These are phyloP conservation scores for Podaxis rugospora DNA, from an alignment of 768 basidiomycete genomes.

Conservation along the genomic window DNA sequence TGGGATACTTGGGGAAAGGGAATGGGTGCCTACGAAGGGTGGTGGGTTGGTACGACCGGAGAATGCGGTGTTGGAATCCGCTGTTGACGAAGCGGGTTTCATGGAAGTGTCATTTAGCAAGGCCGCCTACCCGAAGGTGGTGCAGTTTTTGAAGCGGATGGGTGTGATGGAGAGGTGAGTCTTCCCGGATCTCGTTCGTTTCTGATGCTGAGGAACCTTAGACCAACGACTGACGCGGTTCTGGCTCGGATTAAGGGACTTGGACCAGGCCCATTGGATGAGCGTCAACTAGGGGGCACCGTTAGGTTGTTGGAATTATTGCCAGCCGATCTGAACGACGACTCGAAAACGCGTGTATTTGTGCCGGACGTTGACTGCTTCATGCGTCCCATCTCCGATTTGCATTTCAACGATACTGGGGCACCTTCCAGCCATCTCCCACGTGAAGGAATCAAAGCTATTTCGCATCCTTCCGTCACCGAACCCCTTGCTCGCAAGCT, in stretches of 20 bases:
- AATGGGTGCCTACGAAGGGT: conserved; percentile 32
- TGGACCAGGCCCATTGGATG: background rate
- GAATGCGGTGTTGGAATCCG: conserved; percentile 20
- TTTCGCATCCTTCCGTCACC: conserved; percentile 26
- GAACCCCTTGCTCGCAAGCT: conserved; percentile 28
- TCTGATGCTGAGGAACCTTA: conserved; percentile 11
- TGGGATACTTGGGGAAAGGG: conserved; percentile 14
- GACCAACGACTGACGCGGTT: conserved; percentile 28
- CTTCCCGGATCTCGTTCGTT: background rate
- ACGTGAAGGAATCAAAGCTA: conserved; percentile 15
- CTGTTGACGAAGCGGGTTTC: conserved; percentile 21
- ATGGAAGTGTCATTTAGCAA: conserved; percentile 19
- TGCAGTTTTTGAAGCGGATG: conserved; percentile 24
- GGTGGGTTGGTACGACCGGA: conserved; percentile 15
- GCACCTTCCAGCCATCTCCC: conserved; percentile 20
- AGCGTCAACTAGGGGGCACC: background rate
- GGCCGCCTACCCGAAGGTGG: conserved; percentile 15
- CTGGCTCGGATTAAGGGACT: conserved; percentile 18
- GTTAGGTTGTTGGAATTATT: conserved; percentile 3
- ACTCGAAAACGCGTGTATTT: conserved; percentile 22
- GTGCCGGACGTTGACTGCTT: conserved; percentile 27
- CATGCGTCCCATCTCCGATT: conserved; percentile 24
- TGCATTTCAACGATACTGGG: conserved; percentile 41
- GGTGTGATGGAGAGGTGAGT: conserved; percentile 36
- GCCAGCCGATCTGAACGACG: conserved; percentile 3